Base-by-base conservation (phyloP, 805 yeast species). In the Jamesozyma gamospora region DNA sequence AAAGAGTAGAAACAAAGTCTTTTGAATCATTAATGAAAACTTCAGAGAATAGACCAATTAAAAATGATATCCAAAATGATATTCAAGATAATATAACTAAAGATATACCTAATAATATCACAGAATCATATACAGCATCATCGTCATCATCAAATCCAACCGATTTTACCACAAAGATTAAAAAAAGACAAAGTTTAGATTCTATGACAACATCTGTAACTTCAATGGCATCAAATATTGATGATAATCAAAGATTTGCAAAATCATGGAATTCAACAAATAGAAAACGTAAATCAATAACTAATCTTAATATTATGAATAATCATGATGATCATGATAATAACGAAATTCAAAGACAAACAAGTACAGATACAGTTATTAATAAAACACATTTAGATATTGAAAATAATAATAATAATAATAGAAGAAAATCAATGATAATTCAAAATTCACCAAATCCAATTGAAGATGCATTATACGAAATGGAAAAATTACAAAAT, bases 181-280 rank as follows among this genome's bases (percentile, higher is more conserved):
- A 47, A 35, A 54, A 52, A 28, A 49, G 50, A 12, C 45, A 49
- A 25, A 58, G 63, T 37, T 36, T 51, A 25, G 64, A 59, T 21
- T 56, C 64, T 4, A 54, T 56, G 53, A 43, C 55, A 4, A 59
- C 64, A 1, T 58, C 63, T 1, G 56, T 59, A 6, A 53, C 58
- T 25, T 58, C 64, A 7, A 47, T 55, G 47, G 60, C 54, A 4
- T 51, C 54, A 30, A 55, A 53, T 42, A 56, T 59, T 16, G 60
- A 52, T 37, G 64, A 59, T 17, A 55, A 56, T 2, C 58, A 57
- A 38, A 48, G 62, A 25, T 56, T 56, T 46, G 61, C 58, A 4
- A 56, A 58, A 40, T 59, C 64, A 5, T 59, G 64, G 64, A 59
- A 59, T 36, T 58, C 62, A 4, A 47, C 52, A 8, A 39, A 37